Percentiles rank a stretch among this genome's conserved stretches.
phyloP scores from a whole-genome alignment of 1,284 basidiomycete genomes.

The Pholiota adiposa region DNA sequence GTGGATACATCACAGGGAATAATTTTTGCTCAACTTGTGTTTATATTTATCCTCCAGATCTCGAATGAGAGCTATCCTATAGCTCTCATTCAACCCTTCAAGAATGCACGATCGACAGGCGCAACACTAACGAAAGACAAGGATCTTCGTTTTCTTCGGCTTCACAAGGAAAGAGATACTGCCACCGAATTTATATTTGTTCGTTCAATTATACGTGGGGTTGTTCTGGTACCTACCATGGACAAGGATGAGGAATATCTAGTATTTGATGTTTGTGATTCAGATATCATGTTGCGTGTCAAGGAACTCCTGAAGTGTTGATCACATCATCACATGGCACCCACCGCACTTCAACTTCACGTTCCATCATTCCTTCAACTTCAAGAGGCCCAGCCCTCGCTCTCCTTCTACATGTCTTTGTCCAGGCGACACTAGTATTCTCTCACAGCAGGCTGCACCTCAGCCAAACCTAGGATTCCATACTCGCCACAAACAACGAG shows the following conservation, averaged over 20 bases:
- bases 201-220: background rate
- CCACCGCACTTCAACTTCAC: no score
- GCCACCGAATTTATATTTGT: background rate
- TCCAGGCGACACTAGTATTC: no score
- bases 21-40: conserved; percentile 30
- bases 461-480: no score
- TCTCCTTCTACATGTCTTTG: no score
- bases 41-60: conserved; percentile 24
- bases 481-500: no score
- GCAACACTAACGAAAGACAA: background rate
- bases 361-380: no score
- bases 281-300: background rate
- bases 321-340: no score
- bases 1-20: conserved; percentile 21
- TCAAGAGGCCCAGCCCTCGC: no score
- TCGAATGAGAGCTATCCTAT: conserved; percentile 30
- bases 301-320: no score
- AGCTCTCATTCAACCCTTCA: background rate
- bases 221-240: background rate
- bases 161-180: background rate
- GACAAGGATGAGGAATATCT: background rate
- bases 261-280: background rate
- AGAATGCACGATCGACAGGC: background rate
- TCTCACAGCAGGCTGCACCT: no score
- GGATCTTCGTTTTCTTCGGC: background rate